These are phyloP conservation scores for Astragalus membranaceus DNA, from an alignment of 306 rosid species.

Conservation along the genomic window DNA sequence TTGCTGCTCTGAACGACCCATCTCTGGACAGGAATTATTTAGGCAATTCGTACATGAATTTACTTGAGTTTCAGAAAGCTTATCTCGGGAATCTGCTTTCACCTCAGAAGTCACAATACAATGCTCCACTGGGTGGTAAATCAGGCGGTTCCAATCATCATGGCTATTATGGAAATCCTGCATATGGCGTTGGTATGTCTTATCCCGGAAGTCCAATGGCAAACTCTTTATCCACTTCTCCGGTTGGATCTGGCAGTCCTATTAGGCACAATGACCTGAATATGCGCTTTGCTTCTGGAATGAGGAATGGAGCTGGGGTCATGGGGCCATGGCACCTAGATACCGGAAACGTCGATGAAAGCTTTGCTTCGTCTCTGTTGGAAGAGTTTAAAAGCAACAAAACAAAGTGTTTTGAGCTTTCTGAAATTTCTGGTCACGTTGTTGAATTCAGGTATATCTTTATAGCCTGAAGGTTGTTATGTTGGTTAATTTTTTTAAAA, in stretches of 20 bases:
- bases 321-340: constrained; percentile 86
- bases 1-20: constrained; percentile 66
- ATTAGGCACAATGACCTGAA: constrained; percentile 72
- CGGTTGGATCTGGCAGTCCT: constrained; percentile 89
- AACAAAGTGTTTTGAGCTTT: constrained; percentile 79
- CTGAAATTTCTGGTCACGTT: constrained; percentile 55
- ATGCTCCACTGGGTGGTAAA: constrained; percentile 54
- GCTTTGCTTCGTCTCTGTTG: constrained; percentile 66
- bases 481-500: neutral
- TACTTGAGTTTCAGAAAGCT: constrained; percentile 82
- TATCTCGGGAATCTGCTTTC: constrained; percentile 62
- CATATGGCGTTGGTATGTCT: constrained; percentile 68
- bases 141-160: constrained; percentile 67
- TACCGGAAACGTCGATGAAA: constrained; percentile 58
- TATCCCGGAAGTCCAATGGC: constrained; percentile 91
- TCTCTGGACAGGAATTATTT: constrained; percentile 64
- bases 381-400: constrained; percentile 90
- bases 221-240: constrained; percentile 63
- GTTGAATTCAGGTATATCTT: constrained; percentile 66
- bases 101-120: constrained; percentile 83
- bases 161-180: constrained; percentile 77
- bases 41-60: constrained; percentile 66
- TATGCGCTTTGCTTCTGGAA: constrained; percentile 71
- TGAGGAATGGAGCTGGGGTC: constrained; percentile 76
- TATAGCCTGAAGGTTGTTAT: neutral